Evolutionary conservation across 176 grass and related monocot species (phyloP), one percentile per base, ranked within the genome.

Genomic region (Juncus effusus): DNA sequence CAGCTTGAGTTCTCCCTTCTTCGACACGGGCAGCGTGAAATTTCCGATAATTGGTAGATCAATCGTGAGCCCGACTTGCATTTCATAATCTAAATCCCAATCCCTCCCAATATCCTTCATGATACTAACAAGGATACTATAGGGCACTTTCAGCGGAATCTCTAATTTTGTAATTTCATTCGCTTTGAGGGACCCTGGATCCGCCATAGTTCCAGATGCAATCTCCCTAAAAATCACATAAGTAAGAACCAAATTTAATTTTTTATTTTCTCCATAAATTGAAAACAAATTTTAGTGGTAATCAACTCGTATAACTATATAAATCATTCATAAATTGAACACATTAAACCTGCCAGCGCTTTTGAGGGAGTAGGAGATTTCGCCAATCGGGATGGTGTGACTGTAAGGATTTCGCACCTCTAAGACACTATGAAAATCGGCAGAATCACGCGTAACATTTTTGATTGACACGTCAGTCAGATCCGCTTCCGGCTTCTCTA

Each of bases 1-100:
- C 44, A 93, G 81, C 81, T 88, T 88, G 70, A 93, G 42, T 45
- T 93, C 81, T 47, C 89, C 89, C 44, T 82, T 78, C 84, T 85
- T 87, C 76, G 81, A 84, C 64, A 93, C 74, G 44, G 84, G 84
- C 53, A 87, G 60, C n/a, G 72, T 93, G 72, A 93, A 79, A 76
- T 74, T 87, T 10, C 89, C 89, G 11, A 93, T 2, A 41, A 87
- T 39, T 16, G 89, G 89, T 16, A 93, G 89, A 65, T 93, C 89
- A 39, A 93, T 60, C 62, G 89, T 88, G 75, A 93, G 85, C 0
- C 76, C 81, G 1, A 93, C 63, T 7, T 57, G n/a, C 84, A 93
- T 74, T 75, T 93, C 84, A 16, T 93, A 93, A 78, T 93, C 84
- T 9, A 93, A 49, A 57, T 88, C 84, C 89, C 84, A 88, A 54